Conservation (phyloP, 2,329 filamentous ascomycete species). For the Bipolaris cookei region DNA sequence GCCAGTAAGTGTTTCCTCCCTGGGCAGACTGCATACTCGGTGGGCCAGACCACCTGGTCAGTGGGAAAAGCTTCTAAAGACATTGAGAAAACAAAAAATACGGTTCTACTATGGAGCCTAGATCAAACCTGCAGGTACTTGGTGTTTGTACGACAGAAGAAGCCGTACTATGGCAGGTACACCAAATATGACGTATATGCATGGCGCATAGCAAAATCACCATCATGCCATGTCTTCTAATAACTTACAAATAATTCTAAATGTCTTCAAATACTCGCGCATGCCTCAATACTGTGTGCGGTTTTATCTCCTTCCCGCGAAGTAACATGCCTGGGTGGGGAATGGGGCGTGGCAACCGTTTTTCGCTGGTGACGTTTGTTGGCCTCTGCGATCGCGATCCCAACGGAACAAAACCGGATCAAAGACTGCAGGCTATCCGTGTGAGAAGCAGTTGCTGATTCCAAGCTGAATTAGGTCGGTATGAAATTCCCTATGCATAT, state of each 20-base stretch:
- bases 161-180: not conserved
- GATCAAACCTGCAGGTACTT: not conserved
- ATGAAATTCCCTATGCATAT: not conserved
- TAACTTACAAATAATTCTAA: not conserved
- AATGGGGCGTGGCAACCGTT: not conserved
- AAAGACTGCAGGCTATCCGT: conserved; percentile 4
- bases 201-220: conserved; percentile 1
- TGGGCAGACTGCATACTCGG: not conserved
- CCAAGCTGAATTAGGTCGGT: not conserved
- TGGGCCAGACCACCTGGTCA: not conserved
- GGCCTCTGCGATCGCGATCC: conserved; percentile 11
- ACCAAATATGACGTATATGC: not conserved
- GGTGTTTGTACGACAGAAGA: not conserved
- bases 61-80: not conserved
- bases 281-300: not conserved
- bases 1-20: conserved; percentile 1
- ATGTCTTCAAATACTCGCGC: not conserved
- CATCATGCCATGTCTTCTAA: not conserved
- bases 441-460: not conserved
- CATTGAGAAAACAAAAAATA: not conserved
- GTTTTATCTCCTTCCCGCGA: not conserved
- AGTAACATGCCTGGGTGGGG: not conserved
- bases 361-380: not conserved
- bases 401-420: conserved; percentile 4
- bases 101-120: not conserved